Conservation (phyloP, 352 stramenopile genomes). For the Globisporangium emineosum region DNA sequence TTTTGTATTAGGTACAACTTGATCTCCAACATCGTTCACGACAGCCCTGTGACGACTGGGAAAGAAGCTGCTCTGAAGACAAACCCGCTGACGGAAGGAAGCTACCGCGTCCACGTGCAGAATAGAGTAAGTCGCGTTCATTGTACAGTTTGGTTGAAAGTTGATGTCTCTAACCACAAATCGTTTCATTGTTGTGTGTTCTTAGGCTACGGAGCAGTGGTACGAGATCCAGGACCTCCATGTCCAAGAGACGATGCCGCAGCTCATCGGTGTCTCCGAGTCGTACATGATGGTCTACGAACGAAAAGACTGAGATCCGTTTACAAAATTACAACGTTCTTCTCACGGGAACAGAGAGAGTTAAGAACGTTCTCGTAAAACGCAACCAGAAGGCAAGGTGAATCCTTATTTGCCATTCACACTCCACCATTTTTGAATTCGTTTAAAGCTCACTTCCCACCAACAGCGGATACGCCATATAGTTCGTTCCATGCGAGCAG, state of each 20-base stretch:
- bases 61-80: constrained; percentile 85
- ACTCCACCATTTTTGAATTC: not conserved
- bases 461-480: constrained; percentile 55
- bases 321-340: not conserved
- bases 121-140: constrained; percentile 64
- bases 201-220: constrained; percentile 93
- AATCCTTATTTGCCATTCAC: not conserved
- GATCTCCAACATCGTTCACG: constrained; percentile 97
- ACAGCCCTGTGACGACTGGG: constrained; percentile 91
- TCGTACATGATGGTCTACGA: constrained; percentile 92
- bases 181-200: not conserved
- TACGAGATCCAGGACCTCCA: constrained; percentile 99
- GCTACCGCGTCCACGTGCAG: constrained; percentile 95
- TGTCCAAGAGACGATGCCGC: constrained; percentile 96
- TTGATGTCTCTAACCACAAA: not conserved
- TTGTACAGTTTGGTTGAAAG: no score
- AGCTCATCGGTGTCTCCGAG: constrained; percentile 97
- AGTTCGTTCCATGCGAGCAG: constrained; percentile 66
- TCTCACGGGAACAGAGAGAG: not conserved
- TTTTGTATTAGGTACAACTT: constrained; percentile 94
- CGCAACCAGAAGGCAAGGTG: not conserved
- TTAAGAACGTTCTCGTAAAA: not conserved
- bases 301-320: constrained; percentile 51
- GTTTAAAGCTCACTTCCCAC: constrained; percentile 4
- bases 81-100: constrained; percentile 95